Evolutionary conservation across 2,329 filamentous ascomycete genomes (phyloP).

Genomic region (Dendrostoma leiphaemia): DNA sequence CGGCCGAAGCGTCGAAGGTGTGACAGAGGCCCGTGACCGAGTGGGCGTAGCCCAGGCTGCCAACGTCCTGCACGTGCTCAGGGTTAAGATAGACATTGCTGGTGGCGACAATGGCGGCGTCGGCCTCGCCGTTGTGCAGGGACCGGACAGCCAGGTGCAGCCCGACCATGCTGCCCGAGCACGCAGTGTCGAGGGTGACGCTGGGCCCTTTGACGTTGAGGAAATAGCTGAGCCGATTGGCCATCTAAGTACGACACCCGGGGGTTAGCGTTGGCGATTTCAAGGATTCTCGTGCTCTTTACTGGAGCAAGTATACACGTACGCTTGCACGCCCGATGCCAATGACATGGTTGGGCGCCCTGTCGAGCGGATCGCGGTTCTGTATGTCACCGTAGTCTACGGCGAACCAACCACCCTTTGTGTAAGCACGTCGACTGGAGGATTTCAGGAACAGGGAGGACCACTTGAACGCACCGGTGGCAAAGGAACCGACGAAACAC

Average conservation of each 20-base stretch:
- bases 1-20: not conserved
- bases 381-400: conserved; percentile 1
- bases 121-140: not conserved
- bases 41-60: not conserved
- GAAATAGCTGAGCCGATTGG: not conserved
- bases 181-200: conserved; percentile 5
- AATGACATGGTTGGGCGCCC: not conserved
- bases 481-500: conserved; percentile 11
- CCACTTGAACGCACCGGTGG: not conserved
- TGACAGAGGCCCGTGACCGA: conserved; percentile 14
- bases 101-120: not conserved
- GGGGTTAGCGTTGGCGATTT: conserved; percentile 37
- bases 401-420: not conserved
- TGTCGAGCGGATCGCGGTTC: not conserved
- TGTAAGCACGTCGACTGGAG: too few species aligned
- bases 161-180: not conserved
- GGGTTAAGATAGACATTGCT: not conserved
- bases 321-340: not conserved
- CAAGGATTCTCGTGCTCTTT: too few species aligned
- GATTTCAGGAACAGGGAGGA: not conserved
- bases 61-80: not conserved
- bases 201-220: not conserved
- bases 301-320: too few species aligned
- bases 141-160: not conserved
- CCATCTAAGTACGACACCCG: conserved; percentile 23